phyloP scores from a whole-genome alignment of 176 grass and related monocot species.

The Panicum miliaceum region DNA sequence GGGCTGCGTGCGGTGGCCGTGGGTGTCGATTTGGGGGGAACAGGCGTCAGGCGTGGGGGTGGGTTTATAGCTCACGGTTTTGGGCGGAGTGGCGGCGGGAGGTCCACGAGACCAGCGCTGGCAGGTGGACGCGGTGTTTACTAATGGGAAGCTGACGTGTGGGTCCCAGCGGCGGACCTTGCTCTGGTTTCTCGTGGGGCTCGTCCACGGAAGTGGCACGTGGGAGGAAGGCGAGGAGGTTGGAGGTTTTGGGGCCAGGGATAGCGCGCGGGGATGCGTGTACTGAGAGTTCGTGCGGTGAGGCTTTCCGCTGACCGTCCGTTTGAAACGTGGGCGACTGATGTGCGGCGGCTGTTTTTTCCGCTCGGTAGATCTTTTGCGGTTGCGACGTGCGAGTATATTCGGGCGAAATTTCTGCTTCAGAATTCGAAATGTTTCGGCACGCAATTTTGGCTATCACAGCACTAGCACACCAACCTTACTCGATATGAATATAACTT shows the following conservation, averaged over 20 bases:
- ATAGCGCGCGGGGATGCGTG: neutral
- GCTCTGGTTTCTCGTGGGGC: neutral
- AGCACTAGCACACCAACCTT: no score
- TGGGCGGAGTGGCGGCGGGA: conserved; percentile 34
- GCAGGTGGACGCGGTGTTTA: neutral
- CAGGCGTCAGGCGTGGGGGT: neutral
- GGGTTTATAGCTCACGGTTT: conserved; percentile 29
- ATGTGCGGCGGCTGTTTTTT: neutral
- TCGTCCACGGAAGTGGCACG: neutral
- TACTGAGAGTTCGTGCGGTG: neutral
- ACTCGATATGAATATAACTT: no score
- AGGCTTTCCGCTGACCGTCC: neutral
- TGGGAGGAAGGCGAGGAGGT: conserved; percentile 42
- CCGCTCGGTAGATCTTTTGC: conserved; percentile 7
- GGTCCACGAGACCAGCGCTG: neutral
- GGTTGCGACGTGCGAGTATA: neutral
- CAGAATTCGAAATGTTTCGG: no score
- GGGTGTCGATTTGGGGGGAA: neutral
- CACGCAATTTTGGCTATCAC: no score
- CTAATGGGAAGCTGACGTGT: accelerated
- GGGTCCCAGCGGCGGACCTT: neutral
- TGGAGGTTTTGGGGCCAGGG: neutral
- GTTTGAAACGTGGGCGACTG: neutral
- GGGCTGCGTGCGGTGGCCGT: neutral
- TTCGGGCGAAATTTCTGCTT: neutral